Conservation (phyloP, 805 yeast species). For the Saturnispora gosingensis region DNA sequence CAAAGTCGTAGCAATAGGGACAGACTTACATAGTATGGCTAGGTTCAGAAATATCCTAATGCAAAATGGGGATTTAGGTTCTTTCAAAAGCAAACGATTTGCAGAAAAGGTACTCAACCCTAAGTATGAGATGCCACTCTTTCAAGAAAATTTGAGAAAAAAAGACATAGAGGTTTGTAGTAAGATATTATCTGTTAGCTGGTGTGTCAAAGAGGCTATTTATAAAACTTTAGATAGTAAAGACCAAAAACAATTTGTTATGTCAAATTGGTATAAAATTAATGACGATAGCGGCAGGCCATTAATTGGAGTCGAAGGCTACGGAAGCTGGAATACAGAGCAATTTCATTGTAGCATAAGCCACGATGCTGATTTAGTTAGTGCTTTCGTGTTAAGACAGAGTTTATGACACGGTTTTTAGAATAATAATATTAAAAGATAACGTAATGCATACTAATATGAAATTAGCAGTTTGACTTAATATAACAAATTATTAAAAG, state of each 20-base stretch:
- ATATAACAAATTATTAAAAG: not conserved
- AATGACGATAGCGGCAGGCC: slow-evolving; percentile 37
- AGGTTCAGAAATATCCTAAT: slow-evolving; percentile 38
- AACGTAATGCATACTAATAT: not conserved
- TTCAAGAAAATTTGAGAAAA: slow-evolving; percentile 13
- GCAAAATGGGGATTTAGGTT: slow-evolving; percentile 25
- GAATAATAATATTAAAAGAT: not conserved
- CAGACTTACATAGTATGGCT: slow-evolving; percentile 41
- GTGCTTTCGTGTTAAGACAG: slow-evolving; percentile 40
- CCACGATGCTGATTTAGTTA: slow-evolving; percentile 55
- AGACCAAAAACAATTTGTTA: slow-evolving; percentile 45
- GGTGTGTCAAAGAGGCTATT: slow-evolving; percentile 73
- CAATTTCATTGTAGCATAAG: slow-evolving; percentile 46
- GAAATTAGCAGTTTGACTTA: not conserved
- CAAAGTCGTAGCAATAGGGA: slow-evolving; percentile 42
- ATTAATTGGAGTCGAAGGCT: slow-evolving; percentile 27
- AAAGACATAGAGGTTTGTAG: slow-evolving; percentile 23
- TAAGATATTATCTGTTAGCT: slow-evolving; percentile 41
- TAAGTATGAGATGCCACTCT: slow-evolving; percentile 30
- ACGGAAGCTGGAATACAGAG: slow-evolving; percentile 25
- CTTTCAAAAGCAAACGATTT: slow-evolving; percentile 30
- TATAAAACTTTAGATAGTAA: slow-evolving; percentile 45
- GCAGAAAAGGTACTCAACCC: slow-evolving; percentile 44
- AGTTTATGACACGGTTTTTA: not conserved
- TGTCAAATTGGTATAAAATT: slow-evolving; percentile 50